Percentiles rank a stretch among this genome's conserved stretches.
phyloP scores from a whole-genome alignment of 1,284 basidiomycete species.

The Ustilago crameri region DNA sequence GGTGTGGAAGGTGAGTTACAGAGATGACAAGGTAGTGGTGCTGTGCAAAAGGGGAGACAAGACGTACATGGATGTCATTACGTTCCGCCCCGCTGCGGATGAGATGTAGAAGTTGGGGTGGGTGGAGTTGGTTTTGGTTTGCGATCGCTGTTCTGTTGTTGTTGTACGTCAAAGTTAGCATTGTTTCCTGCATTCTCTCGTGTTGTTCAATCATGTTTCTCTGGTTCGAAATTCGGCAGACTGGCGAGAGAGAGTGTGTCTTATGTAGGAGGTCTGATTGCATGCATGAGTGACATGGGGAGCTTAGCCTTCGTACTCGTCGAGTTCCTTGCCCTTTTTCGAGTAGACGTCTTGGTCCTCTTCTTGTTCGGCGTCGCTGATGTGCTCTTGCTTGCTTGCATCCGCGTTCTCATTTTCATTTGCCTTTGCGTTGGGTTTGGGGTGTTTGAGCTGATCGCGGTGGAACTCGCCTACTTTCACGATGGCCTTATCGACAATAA shows the following conservation, averaged over 20 bases:
- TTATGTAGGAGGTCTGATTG: too few relatives aligned
- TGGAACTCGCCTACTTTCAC: constrained; percentile 72
- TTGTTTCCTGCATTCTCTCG: too few relatives aligned
- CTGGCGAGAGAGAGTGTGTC: too few relatives aligned
- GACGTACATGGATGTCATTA: constrained; percentile 84
- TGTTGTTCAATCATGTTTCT: too few relatives aligned
- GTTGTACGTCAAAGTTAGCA: too few relatives aligned
- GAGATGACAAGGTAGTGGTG: constrained; percentile 81
- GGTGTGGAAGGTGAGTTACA: constrained; percentile 87
- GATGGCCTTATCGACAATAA: constrained; percentile 66
- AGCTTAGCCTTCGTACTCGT: constrained; percentile 62
- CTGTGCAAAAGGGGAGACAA: constrained; percentile 84
- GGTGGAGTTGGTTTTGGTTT: neutral
- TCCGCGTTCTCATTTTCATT: constrained; percentile 59
- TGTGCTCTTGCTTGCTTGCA: too few relatives aligned
- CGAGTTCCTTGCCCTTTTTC: constrained; percentile 75
- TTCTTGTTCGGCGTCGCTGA: constrained; percentile 25
- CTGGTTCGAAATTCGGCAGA: too few relatives aligned
- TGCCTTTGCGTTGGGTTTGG: constrained; percentile 63
- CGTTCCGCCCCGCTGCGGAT: constrained; percentile 62
- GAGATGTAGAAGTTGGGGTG: constrained; percentile 30
- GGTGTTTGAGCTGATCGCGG: constrained; percentile 77
- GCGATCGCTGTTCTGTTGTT: neutral
- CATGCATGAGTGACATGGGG: neutral
- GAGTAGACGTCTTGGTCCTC: constrained; percentile 71